A percentile compares a stretch with the other conserved stretches of the same genome.
Evolutionary conservation across 2,329 filamentous ascomycete species (phyloP).

Genomic region (Lasiodiplodia sp.): DNA sequence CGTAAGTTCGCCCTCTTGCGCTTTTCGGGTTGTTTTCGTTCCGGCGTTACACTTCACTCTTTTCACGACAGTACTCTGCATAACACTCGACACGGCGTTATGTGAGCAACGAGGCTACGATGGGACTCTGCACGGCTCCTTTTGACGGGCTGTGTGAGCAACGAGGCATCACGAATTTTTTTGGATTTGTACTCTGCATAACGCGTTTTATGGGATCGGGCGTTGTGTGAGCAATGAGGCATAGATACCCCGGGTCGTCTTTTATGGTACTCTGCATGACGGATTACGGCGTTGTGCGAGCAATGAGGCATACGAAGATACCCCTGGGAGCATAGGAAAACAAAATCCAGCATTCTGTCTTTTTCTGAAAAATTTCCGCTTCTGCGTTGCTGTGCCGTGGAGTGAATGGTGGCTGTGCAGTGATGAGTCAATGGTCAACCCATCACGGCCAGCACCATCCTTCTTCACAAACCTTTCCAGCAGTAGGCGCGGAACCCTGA

Average conservation of each 20-base stretch:
- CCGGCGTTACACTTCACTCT: conserved; percentile 14
- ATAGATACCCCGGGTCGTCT: conserved; percentile 24
- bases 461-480: not conserved
- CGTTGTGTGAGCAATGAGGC: conserved; percentile 31
- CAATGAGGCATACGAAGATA: conserved; percentile 24
- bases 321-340: conserved; percentile 11
- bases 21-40: not conserved
- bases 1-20: not conserved
- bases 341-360: not conserved
- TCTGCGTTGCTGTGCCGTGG: not conserved
- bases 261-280: conserved; percentile 26
- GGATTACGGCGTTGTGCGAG: conserved; percentile 24
- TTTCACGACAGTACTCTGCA: conserved; percentile 28
- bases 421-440: conserved; percentile 8
- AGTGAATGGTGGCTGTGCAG: conserved; percentile 1
- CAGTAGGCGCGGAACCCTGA: not conserved
- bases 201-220: conserved; percentile 27
- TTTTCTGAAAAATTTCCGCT: not conserved
- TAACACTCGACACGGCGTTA: conserved; percentile 6
- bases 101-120: conserved; percentile 30
- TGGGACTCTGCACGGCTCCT: conserved; percentile 19
- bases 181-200: conserved; percentile 29
- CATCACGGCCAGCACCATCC: not conserved
- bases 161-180: conserved; percentile 25
- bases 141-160: conserved; percentile 18